Percentiles rank a stretch among this genome's conserved stretches.
Conservation (phyloP, 305 asterid species). For the Rubia peregrina region DNA sequence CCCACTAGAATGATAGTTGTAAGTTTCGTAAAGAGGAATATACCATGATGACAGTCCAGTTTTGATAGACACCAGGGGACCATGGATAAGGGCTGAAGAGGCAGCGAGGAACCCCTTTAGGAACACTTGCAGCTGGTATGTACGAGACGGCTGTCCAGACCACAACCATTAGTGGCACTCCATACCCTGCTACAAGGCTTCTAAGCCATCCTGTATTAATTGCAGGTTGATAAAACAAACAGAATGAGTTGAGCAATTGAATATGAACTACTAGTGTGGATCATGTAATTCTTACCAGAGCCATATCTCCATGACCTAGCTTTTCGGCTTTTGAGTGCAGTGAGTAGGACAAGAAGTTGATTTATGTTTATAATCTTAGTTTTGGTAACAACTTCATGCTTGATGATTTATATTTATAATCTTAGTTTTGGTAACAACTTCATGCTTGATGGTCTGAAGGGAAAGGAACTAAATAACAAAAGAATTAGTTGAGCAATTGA, state of each 20-base stretch:
- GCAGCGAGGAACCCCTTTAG: constrained; percentile 80
- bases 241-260: not conserved
- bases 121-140: constrained; percentile 64
- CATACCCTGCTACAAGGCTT: constrained; percentile 84
- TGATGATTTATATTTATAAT: no score
- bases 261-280: not conserved
- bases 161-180: constrained; percentile 90
- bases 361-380: no score
- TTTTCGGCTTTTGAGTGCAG: constrained; percentile 76
- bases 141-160: constrained; percentile 83
- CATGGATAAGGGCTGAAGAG: constrained; percentile 93
- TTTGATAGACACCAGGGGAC: constrained; percentile 79
- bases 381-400: no score
- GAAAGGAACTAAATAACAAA: no score
- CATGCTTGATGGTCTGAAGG: no score
- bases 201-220: constrained; percentile 62
- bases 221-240: not conserved
- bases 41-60: constrained; percentile 94
- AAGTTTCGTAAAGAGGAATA: constrained; percentile 9
- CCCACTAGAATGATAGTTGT: not conserved
- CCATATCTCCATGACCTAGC: constrained; percentile 93
- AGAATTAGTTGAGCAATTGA: not conserved
- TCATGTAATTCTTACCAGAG: constrained; percentile 37
- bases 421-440: no score
- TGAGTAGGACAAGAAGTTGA: no score